Evolutionary conservation across 495 filamentous ascomycete genomes (phyloP), one percentile per base, ranked within the genome.

Genomic region (Trichoderma gamsii): DNA sequence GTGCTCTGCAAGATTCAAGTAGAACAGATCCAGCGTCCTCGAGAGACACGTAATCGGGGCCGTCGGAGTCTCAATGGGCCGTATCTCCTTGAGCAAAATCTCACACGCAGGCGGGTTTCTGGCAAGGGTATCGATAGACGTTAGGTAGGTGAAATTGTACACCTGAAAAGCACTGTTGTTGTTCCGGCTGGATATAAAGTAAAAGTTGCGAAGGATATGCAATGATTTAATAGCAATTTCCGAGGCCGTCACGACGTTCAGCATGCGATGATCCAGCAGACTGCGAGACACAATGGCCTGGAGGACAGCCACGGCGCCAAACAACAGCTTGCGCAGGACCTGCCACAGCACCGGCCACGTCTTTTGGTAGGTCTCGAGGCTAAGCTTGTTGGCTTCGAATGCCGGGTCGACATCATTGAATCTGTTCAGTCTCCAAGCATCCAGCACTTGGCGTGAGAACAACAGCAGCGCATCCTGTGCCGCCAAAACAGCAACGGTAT

Each of bases 1-100:
- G 73, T 97, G 92, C 74, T 99, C 95, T 15, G 89, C 86, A 2
- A 86, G 87, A 74, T 97, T 97, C 56, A 99, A 85, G 78, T 96
- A 98, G 83, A 90, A 99, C 66, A 97, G 87, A 76, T 96, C 91
- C 13, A 92, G 80, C 70, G 86, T 92, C 63, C 92, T 83, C 71
- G 94, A 87, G 18, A 96, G 80, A 1, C 93, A 90, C 75, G 90
- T 88, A 0, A 78, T 72, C 0, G 95, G 92, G 27, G 97, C 89
- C 32, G 80, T 79, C 32, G 86, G 86, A 85, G 78, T 70, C 85
- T 80, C 63, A 76, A 74, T 67, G 85, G 77, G 86, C 77, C 77
- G 90, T 85, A 75, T 82, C 65, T 83, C 84, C 72, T 79, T 81
- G 21, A 99, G 76, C 74, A 97, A 94, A 64, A 85, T 82, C 69